Conservation (phyloP, 2,329 filamentous ascomycete genomes). For the Coniochaeta hoffmannii region DNA sequence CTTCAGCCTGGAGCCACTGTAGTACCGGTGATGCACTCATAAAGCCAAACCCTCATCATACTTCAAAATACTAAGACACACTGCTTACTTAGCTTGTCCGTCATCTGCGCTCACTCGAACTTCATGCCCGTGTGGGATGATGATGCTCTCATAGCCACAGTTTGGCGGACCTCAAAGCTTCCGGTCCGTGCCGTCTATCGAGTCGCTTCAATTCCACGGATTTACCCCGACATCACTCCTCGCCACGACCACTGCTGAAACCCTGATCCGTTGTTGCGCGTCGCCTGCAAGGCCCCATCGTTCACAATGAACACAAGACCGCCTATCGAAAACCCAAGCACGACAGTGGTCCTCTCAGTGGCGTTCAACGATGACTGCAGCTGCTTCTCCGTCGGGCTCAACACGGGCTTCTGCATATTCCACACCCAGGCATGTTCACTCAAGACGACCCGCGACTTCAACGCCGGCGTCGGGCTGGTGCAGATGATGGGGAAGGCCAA, state of each 20-base stretch:
- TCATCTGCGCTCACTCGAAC: neutral
- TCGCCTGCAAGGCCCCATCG: neutral
- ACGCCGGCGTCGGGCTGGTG: slow-evolving; percentile 72
- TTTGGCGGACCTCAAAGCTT: neutral
- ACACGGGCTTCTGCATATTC: slow-evolving; percentile 78
- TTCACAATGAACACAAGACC: slow-evolving; percentile 78
- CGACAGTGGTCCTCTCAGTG: slow-evolving; percentile 70
- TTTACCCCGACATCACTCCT: neutral
- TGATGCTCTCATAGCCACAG: neutral
- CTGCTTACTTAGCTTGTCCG: neutral
- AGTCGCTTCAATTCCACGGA: neutral
- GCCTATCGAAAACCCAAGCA: slow-evolving; percentile 69
- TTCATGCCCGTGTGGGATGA: neutral
- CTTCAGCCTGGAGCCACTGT: neutral
- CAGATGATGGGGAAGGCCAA: slow-evolving; percentile 84
- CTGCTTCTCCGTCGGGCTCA: slow-evolving; percentile 80
- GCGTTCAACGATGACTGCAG: slow-evolving; percentile 80
- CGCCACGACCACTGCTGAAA: neutral
- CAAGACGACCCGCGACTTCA: slow-evolving; percentile 60
- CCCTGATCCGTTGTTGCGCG: neutral
- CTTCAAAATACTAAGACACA: neutral
- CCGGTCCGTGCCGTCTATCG: neutral
- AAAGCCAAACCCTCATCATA: neutral
- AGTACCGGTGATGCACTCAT: neutral
- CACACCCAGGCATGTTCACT: slow-evolving; percentile 65